Evolutionary conservation across 768 basidiomycete species (phyloP).

Genomic region (Lactarius sp.): DNA sequence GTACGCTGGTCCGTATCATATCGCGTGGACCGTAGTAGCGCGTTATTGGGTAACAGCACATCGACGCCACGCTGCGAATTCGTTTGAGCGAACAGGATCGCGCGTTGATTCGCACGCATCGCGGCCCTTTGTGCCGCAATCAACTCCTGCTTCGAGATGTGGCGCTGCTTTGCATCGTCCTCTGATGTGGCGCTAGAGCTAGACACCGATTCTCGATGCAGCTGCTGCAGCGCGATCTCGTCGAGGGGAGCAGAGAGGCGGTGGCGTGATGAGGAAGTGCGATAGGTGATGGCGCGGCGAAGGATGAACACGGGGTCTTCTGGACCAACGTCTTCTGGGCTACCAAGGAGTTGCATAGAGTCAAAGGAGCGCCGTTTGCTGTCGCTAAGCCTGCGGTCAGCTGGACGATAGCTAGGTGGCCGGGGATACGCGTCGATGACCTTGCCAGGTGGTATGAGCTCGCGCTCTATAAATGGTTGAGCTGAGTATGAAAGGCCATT

Average conservation of each 20-base stretch:
- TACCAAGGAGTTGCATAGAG: constrained; percentile 64
- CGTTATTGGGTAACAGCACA: constrained; percentile 78
- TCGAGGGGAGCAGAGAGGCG: constrained; percentile 75
- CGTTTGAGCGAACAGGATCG: constrained; percentile 77
- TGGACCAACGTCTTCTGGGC: constrained; percentile 64
- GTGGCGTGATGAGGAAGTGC: constrained; percentile 62
- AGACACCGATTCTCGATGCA: constrained; percentile 60
- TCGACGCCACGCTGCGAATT: constrained; percentile 88
- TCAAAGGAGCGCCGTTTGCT: constrained; percentile 86
- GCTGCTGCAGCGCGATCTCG: constrained; percentile 71
- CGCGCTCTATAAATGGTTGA: constrained; percentile 51
- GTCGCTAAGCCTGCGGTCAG: constrained; percentile 54
- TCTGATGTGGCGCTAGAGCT: constrained; percentile 57
- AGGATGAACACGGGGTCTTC: constrained; percentile 90
- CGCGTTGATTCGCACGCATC: constrained; percentile 77
- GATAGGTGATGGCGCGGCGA: constrained; percentile 73
- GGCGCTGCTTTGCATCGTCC: constrained; percentile 36
- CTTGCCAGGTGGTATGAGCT: constrained; percentile 74
- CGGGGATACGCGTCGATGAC: constrained; percentile 78
- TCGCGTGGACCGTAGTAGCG: constrained; percentile 78
- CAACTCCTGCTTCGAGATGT: constrained; percentile 74
- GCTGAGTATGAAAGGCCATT: constrained; percentile 2
- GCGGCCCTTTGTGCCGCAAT: constrained; percentile 91
- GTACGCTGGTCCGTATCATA: constrained; percentile 65
- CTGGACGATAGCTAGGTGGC: constrained; percentile 64